phyloP scores from a whole-genome alignment of 2,329 filamentous ascomycete species.

The Colletotrichum brevisporum region DNA sequence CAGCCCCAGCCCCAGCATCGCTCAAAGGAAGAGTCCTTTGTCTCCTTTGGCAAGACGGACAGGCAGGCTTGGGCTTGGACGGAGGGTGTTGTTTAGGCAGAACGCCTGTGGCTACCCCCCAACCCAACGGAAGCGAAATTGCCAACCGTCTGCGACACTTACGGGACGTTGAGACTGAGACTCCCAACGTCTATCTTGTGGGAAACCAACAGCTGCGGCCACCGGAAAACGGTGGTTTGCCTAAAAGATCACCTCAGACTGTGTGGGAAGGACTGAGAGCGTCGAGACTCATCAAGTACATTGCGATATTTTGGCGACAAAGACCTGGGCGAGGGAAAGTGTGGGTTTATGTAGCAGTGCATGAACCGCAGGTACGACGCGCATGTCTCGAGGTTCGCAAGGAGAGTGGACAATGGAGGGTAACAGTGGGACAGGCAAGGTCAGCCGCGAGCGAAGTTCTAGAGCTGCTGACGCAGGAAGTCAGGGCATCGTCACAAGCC shows the following conservation, averaged over 20 bases:
- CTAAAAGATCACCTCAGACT: neutral
- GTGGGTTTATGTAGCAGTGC: constrained; percentile 33
- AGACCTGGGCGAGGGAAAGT: constrained; percentile 8
- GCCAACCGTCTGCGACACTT: too few relatives aligned
- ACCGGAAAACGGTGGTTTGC: neutral
- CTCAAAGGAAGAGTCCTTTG: neutral
- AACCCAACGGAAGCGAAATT: too few relatives aligned
- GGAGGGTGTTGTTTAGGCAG: too few relatives aligned
- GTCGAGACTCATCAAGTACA: neutral
- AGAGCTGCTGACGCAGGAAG: constrained; percentile 20
- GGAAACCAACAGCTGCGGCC: neutral
- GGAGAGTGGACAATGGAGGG: constrained; percentile 22
- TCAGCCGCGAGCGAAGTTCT: constrained; percentile 26
- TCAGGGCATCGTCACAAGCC: constrained; percentile 26
- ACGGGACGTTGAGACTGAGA: too few relatives aligned
- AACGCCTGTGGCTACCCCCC: too few relatives aligned
- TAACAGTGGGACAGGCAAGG: constrained; percentile 26
- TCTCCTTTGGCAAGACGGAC: neutral
- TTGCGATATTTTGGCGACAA: neutral
- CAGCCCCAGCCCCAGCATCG: neutral
- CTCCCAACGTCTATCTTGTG: neutral
- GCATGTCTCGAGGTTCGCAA: constrained; percentile 17
- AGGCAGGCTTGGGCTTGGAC: too few relatives aligned
- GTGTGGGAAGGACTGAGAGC: neutral
- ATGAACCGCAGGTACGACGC: constrained; percentile 30